phyloP scores from a whole-genome alignment of 192 early-diverging fungal species.

The Martensiomyces pterosporus region DNA sequence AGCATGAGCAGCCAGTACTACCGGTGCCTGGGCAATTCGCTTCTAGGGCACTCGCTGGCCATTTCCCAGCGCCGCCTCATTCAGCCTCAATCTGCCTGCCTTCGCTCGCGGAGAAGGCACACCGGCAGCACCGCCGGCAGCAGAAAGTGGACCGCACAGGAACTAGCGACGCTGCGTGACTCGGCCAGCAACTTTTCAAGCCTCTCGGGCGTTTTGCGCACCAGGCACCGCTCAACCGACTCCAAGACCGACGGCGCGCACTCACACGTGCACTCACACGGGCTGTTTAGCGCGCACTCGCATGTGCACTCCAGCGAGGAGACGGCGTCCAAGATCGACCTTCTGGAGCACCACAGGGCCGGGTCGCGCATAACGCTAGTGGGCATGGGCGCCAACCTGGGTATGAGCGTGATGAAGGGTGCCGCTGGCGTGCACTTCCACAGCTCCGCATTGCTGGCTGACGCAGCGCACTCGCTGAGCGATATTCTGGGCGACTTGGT shows the following conservation, averaged over 20 bases:
- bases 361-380: conserved; percentile 66
- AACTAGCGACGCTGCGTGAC: conserved; percentile 6
- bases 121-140: no score
- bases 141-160: conserved; percentile 23
- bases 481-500: conserved; percentile 72
- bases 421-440: conserved; percentile 65
- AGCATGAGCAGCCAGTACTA: neutral
- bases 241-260: conserved; percentile 8
- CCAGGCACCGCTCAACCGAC: neutral
- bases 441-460: conserved; percentile 74
- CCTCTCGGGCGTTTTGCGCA: conserved; percentile 7
- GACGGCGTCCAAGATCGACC: conserved; percentile 24
- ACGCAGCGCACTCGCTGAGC: conserved; percentile 77
- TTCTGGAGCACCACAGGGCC: conserved; percentile 48
- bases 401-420: conserved; percentile 59
- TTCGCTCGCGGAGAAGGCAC: no score
- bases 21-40: neutral
- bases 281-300: conserved; percentile 12
- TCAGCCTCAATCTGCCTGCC: no score
- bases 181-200: conserved; percentile 39
- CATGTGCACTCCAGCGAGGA: conserved; percentile 21
- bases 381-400: conserved; percentile 62
- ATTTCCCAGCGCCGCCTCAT: neutral
- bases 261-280: conserved; percentile 17
- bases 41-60: neutral